Base-by-base conservation (phyloP, 2,329 filamentous ascomycete genomes). In the Alternaria triticina region DNA sequence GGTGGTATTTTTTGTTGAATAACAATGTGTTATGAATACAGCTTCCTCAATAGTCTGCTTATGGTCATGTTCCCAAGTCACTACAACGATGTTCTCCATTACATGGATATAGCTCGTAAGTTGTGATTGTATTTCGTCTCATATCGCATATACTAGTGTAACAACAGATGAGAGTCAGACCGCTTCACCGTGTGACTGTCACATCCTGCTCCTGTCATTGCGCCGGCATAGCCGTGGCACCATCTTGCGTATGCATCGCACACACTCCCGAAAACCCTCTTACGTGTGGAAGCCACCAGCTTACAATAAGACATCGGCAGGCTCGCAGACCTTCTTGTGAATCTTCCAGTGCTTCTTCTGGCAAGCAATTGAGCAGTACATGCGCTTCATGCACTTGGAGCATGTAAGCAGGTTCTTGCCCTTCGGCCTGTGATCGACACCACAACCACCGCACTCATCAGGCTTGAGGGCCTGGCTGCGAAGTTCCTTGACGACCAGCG, bases 331-430 rank as follows among this genome's bases (percentile, higher is more conserved):
- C 56, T 72, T 75, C 69, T 77, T 77, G 69, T 79, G 77, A 10
- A 65, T 47, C 66, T 72, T 75, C 75, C 76, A 78, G 47, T 74
- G 66, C 46, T 71, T 67, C 58, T 72, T 76, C 63, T 79, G 75
- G 52, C 75, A 79, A 22, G 60, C 66, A 23, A 56, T 54, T 20
- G 73, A 68, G 57, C 77, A 79, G 69, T 78, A 79, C 60, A 50
- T 68, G 51, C 67, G 59, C 12, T 67, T 62, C 47, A 66, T 72
- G 68, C 77, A 80, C 45, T 64, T 70, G 25, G 61, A 47, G 40
- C 77, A 79, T 20, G 52, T 47, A 15, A 70, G 52, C 27, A 80
- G 65, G n/a, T n/a, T n/a, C 27, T 28, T 28, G 27, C 27, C 27
- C 27, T 28, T 28, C 27, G 27, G 27, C 8, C 27, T 28, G 8